Conservation (phyloP, 139 green algal genomes). For the Mychonastes homosphaera region DNA sequence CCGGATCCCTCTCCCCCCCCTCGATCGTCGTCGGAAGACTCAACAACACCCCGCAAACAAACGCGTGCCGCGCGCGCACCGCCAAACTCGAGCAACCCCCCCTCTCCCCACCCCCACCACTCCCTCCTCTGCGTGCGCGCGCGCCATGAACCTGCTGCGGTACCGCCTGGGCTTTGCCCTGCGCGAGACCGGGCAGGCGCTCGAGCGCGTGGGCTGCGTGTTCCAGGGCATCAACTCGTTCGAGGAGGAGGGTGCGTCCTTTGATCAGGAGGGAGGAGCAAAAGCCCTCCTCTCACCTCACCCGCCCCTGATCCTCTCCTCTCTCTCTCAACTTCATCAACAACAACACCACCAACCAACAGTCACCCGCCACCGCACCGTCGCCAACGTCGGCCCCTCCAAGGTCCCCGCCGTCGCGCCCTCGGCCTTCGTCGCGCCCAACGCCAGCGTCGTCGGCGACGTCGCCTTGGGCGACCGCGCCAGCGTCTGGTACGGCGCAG, state of each 20-base stretch:
- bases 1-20: too few relatives aligned
- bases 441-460: conserved; percentile 70
- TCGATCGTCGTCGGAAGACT: too few relatives aligned
- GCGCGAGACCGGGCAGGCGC: conserved; percentile 83
- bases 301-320: too few relatives aligned
- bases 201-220: conserved; percentile 74
- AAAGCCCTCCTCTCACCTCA: too few relatives aligned
- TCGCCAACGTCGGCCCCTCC: conserved; percentile 56
- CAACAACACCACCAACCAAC: conserved; percentile 22
- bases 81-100: too few relatives aligned
- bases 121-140: too few relatives aligned
- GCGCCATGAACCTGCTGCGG: conserved; percentile 35
- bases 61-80: too few relatives aligned
- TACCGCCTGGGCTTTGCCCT: conserved; percentile 69
- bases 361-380: conserved; percentile 58
- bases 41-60: too few relatives aligned
- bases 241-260: conserved; percentile 69
- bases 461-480: conserved; percentile 67
- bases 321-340: neutral
- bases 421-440: conserved; percentile 77
- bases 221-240: conserved; percentile 82
- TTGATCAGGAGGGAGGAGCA: too few relatives aligned
- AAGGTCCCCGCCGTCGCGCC: conserved; percentile 47
- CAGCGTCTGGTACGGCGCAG: conserved; percentile 84
- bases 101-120: too few relatives aligned